These are phyloP conservation scores for Cubamyces sp. DNA, from an alignment of 768 basidiomycete species.

Conservation along the genomic window DNA sequence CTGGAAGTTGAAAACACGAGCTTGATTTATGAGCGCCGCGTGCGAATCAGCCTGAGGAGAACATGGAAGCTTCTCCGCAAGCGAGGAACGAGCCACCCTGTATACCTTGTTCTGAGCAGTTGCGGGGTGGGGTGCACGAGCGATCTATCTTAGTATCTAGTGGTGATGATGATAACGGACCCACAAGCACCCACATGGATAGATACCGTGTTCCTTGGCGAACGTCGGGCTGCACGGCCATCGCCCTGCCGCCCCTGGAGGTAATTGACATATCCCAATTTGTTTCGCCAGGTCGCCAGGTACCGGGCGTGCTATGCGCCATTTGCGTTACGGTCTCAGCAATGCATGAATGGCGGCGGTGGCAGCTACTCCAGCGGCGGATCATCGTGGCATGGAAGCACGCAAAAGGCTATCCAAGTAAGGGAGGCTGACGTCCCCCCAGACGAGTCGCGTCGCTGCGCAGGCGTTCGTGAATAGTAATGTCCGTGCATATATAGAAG, in stretches of 20 bases:
- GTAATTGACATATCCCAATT: too few relatives aligned
- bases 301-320: too few relatives aligned
- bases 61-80: neutral
- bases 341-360: too few relatives aligned
- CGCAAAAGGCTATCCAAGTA: constrained; percentile 5
- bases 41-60: neutral
- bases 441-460: neutral
- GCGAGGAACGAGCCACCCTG: neutral
- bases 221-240: neutral
- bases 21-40: too few relatives aligned
- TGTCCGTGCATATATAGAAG: constrained; percentile 6
- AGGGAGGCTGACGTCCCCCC: neutral
- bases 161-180: constrained; percentile 1
- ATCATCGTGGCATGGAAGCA: neutral
- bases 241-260: too few relatives aligned
- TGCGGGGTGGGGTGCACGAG: too few relatives aligned
- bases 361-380: neutral
- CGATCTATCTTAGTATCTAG: too few relatives aligned
- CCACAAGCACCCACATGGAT: constrained; percentile 21
- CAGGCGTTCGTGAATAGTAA: neutral
- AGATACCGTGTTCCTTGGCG: neutral
- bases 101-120: too few relatives aligned
- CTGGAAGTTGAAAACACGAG: neutral
- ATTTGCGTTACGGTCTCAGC: too few relatives aligned
- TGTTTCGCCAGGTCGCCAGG: too few relatives aligned